These are phyloP conservation scores for Fraxinus paxiana DNA, from an alignment of 305 asterid species.

Conservation along the genomic window DNA sequence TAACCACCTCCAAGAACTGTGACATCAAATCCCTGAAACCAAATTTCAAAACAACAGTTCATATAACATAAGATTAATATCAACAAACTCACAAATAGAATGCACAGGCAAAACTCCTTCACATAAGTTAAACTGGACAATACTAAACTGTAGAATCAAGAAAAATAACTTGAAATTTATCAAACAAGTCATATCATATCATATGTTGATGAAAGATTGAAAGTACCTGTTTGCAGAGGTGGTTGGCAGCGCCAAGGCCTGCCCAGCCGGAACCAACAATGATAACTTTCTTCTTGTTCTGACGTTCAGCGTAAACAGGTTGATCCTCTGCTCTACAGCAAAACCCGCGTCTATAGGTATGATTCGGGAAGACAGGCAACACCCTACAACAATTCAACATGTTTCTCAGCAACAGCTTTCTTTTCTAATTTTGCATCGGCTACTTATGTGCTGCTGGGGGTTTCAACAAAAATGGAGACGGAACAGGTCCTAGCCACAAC, in stretches of 20 bases:
- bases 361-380: constrained; percentile 25
- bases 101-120: background rate
- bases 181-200: background rate
- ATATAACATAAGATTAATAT: background rate
- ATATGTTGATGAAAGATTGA: background rate
- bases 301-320: constrained; percentile 23
- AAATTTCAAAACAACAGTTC: constrained; percentile 3
- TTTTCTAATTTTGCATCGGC: constrained; percentile 11
- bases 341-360: constrained; percentile 26
- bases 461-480: background rate
- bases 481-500: constrained; percentile 6
- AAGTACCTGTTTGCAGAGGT: constrained; percentile 56
- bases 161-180: background rate
- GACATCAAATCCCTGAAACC: constrained; percentile 59
- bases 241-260: constrained; percentile 62
- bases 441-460: constrained; percentile 12
- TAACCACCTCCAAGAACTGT: constrained; percentile 70
- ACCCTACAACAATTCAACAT: constrained; percentile 41
- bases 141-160: background rate
- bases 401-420: background rate
- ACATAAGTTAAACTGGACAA: background rate
- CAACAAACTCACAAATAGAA: background rate
- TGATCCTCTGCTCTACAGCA: constrained; percentile 45
- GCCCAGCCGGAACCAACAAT: constrained; percentile 69
- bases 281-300: constrained; percentile 52